These are phyloP conservation scores for Globisporangium yorkense DNA, from an alignment of 352 stramenopile genomes.

Conservation along the genomic window DNA sequence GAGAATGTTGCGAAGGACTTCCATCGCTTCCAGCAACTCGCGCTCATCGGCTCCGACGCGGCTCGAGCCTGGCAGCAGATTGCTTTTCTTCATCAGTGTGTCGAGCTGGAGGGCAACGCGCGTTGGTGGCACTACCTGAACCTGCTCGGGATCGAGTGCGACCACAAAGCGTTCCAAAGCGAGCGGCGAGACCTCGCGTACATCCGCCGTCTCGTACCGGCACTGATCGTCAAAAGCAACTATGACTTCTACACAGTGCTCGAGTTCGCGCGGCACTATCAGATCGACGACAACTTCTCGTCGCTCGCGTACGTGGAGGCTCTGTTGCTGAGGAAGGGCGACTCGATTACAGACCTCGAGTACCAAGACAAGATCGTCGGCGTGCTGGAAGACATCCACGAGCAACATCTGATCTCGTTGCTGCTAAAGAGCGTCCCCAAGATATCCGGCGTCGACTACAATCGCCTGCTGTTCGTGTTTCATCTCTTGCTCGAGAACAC, in stretches of 20 bases:
- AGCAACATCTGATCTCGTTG: conserved; percentile 49
- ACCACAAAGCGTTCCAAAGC: conserved; percentile 73
- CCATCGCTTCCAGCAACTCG: conserved; percentile 69
- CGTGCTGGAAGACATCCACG: conserved; percentile 75
- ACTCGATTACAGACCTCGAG: conserved; percentile 19
- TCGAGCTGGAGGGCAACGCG: conserved; percentile 76
- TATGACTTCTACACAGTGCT: conserved; percentile 78
- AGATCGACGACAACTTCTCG: conserved; percentile 76
- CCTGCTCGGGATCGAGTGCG: conserved; percentile 67
- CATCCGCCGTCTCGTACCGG: conserved; percentile 58
- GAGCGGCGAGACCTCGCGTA: conserved; percentile 61
- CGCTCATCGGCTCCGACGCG: conserved; percentile 63
- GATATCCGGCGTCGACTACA: conserved; percentile 51
- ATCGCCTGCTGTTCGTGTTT: conserved; percentile 71
- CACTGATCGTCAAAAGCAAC: conserved; percentile 56
- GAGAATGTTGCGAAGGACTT: conserved; percentile 84
- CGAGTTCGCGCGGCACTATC: conserved; percentile 80
- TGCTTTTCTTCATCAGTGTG: conserved; percentile 73
- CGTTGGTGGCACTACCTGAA: conserved; percentile 81
- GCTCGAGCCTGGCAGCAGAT: conserved; percentile 77
- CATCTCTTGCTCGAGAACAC: conserved; percentile 58
- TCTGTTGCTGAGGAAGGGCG: conserved; percentile 35
- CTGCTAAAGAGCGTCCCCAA: conserved; percentile 54
- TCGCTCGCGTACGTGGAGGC: conserved; percentile 64
- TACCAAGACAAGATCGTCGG: conserved; percentile 77